These are phyloP conservation scores for Thinopyrum elongatum DNA, from an alignment of 176 grass and related monocot genomes.

Conservation along the genomic window DNA sequence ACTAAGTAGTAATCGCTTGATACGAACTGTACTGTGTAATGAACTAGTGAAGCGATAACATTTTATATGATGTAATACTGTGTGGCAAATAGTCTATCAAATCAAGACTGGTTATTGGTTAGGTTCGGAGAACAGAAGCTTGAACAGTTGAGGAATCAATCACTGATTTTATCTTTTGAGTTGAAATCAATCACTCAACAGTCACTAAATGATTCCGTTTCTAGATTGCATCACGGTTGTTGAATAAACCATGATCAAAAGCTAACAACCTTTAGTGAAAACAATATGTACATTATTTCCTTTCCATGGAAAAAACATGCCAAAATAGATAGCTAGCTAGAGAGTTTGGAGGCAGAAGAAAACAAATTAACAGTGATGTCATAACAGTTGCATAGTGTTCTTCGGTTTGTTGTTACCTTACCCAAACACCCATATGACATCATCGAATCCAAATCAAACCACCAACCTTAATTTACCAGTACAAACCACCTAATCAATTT, in stretches of 20 bases:
- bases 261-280: not conserved
- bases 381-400: not conserved
- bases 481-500: not conserved
- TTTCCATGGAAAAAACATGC: not conserved
- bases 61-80: not conserved
- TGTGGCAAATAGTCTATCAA: not conserved
- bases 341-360: not conserved
- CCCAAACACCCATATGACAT: not conserved
- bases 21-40: too few relatives aligned
- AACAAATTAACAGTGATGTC: not conserved
- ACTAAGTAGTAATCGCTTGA: too few relatives aligned
- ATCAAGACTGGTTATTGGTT: slow-evolving; percentile 1
- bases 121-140: slow-evolving; percentile 12
- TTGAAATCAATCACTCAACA: not conserved
- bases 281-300: not conserved
- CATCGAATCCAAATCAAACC: not conserved
- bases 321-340: not conserved
- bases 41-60: not conserved
- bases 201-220: slow-evolving; percentile 24
- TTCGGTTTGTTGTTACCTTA: not conserved
- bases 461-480: not conserved
- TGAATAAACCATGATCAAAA: not conserved
- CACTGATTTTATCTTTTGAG: not conserved
- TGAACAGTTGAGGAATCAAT: not conserved
- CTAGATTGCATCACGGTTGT: slow-evolving; percentile 1